Conservation (phyloP, 352 stramenopile species). For the Thalassiosira livingstoniorum region DNA sequence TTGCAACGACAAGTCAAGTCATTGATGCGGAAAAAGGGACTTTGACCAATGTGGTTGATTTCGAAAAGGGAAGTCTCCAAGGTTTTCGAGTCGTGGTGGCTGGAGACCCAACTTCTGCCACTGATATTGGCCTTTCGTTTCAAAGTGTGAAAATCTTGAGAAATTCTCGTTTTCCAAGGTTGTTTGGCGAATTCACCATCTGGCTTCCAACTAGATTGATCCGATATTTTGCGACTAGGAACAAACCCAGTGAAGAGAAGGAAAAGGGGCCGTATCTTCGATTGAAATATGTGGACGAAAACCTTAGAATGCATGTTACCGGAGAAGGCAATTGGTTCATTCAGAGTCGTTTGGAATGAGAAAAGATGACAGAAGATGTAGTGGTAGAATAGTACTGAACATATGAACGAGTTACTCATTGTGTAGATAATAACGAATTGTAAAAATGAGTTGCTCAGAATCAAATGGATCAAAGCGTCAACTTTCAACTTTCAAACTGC, state of each 20-base stretch:
- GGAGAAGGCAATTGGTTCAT: slow-evolving; percentile 54
- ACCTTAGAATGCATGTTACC: slow-evolving; percentile 48
- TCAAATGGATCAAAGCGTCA: no score
- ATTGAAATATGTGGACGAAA: slow-evolving; percentile 51
- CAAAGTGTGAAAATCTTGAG: slow-evolving; percentile 49
- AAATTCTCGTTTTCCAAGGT: slow-evolving; percentile 50
- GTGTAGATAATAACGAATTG: no score
- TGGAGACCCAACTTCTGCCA: slow-evolving; percentile 35
- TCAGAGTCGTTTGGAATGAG: slow-evolving; percentile 41
- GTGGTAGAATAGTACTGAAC: no score
- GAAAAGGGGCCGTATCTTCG: slow-evolving; percentile 33
- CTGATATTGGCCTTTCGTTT: slow-evolving; percentile 51
- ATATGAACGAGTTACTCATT: no score
- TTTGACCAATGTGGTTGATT: slow-evolving; percentile 63
- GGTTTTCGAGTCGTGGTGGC: slow-evolving; percentile 58
- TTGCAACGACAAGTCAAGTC: slow-evolving; percentile 36
- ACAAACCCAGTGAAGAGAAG: slow-evolving; percentile 4
- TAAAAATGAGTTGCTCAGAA: no score
- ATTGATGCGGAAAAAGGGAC: slow-evolving; percentile 51
- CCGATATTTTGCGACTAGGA: slow-evolving; percentile 26
- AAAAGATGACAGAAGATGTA: no score
- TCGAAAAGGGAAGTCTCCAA: slow-evolving; percentile 52
- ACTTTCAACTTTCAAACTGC: no score
- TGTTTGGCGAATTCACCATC: slow-evolving; percentile 51
- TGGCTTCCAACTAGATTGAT: slow-evolving; percentile 53